Evolutionary conservation across 768 basidiomycete species (phyloP).

Genomic region (Lanmaoa pseudosensibilis): DNA sequence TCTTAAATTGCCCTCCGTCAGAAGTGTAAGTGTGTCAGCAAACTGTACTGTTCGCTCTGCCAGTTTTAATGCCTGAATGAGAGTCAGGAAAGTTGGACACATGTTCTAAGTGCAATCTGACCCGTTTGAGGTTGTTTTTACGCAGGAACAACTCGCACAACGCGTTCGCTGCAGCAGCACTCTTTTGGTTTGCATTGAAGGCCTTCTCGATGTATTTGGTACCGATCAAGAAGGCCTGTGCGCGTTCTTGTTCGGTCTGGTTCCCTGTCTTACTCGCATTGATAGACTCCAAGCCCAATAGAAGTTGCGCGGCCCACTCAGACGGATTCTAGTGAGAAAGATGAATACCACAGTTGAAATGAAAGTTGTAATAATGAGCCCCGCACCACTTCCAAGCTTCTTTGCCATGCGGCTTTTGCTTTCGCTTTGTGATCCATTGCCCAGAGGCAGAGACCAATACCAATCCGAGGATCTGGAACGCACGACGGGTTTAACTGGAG

Average conservation of each 20-base stretch:
- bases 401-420: constrained; percentile 88
- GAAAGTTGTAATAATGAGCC: not conserved
- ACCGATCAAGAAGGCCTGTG: constrained; percentile 58
- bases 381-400: constrained; percentile 81
- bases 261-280: constrained; percentile 79
- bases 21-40: constrained; percentile 80
- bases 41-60: constrained; percentile 94
- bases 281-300: constrained; percentile 83
- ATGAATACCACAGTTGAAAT: not conserved
- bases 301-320: constrained; percentile 76
- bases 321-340: constrained; percentile 57
- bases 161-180: constrained; percentile 80
- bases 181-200: constrained; percentile 73
- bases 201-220: constrained; percentile 73
- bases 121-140: constrained; percentile 64
- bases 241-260: constrained; percentile 62
- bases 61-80: constrained; percentile 75
- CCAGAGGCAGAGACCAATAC: constrained; percentile 94
- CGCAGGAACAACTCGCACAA: constrained; percentile 77
- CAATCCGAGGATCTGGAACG: constrained; percentile 90
- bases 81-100: not conserved
- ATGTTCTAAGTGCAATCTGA: constrained; percentile 28
- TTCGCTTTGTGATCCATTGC: constrained; percentile 78
- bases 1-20: constrained; percentile 84
- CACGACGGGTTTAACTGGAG: constrained; percentile 75